Percentiles rank a stretch among this genome's conserved stretches.
Evolutionary conservation across 1,284 basidiomycete genomes (phyloP).

Genomic region (Pulveroboletus sp.): DNA sequence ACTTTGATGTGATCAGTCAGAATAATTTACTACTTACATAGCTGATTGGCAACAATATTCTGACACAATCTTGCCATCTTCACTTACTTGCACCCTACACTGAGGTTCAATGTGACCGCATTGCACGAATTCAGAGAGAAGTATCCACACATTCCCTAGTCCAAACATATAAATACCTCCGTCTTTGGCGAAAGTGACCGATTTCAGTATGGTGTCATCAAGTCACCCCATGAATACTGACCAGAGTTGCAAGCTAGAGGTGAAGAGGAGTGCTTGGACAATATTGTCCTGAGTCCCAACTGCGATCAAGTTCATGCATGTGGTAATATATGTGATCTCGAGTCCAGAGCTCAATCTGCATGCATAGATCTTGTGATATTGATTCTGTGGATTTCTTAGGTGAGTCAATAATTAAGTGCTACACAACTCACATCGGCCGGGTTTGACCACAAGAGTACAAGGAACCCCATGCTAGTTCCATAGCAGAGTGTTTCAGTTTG

Average conservation of each 20-base stretch:
- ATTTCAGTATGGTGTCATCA: neutral
- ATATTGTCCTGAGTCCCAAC: neutral
- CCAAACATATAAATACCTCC: neutral
- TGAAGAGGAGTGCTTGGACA: neutral
- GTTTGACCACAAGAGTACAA: constrained; percentile 2
- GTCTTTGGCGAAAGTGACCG: neutral
- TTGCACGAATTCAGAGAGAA: neutral
- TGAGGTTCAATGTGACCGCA: neutral
- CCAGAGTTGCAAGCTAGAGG: neutral
- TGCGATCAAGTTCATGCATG: neutral
- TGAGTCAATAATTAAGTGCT: too few species aligned
- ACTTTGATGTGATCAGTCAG: neutral
- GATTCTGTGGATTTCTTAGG: too few species aligned
- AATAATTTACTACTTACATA: neutral
- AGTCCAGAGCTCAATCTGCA: neutral
- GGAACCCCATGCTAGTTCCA: constrained; percentile 1
- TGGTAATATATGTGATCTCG: neutral
- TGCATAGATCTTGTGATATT: neutral
- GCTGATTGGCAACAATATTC: neutral
- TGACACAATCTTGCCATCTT: neutral
- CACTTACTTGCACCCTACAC: neutral
- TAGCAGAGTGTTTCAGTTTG: constrained; percentile 1
- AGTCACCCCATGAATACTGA: neutral
- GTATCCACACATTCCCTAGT: neutral
- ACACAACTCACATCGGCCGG: constrained; percentile 1